Base-by-base conservation (phyloP, 257 asterid species). In the Eucommia ulmoides region DNA sequence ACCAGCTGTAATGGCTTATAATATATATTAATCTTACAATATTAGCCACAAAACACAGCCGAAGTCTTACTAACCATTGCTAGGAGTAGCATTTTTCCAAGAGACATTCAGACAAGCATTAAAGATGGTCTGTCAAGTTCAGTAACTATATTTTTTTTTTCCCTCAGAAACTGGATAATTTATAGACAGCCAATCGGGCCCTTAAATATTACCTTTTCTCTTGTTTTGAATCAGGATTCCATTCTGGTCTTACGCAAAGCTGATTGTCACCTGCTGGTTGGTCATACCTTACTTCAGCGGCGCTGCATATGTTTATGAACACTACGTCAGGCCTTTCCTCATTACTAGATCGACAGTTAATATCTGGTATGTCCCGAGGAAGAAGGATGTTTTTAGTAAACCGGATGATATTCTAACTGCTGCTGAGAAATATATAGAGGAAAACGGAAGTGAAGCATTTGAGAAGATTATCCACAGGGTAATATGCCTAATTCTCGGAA, bases 221-320 rank as follows among this genome's bases (percentile, higher is more conserved):
- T n/a, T n/a, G n/a, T n/a, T n/a, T n/a, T n/a, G n/a, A n/a, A n/a
- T n/a, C 72, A 91, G 96, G 96, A 47, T 91, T 23, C 96, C 96
- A n/a, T 69, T 91, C 72, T 91, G 98, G 98, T 75, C 96, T 15
- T 91, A 91, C 44, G 72, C 71, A 18, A 91, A 86, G 73, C 77
- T 86, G 66, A 74, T 91, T 12, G 69, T 79, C 51, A 85, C 93
- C 26, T 85, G 94, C 77, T 91, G 98, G 98, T 74, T 91, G 73
- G 94, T 91, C 57, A 83, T 91, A 45, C 98, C 98, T 0, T 79
- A 86, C 74, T 91, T 91, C 79, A 83, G 79, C 38, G 98, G 96
- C 54, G 98, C 96, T 48, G 93, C 98, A 16, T 81, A 70, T 23
- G 95, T 91, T 3, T 91, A 91, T 19, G 92, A 85, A 54, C 86